These are phyloP conservation scores for Pestalotiopsis sp. DNA, from an alignment of 2,329 filamentous ascomycete species.

Conservation along the genomic window DNA sequence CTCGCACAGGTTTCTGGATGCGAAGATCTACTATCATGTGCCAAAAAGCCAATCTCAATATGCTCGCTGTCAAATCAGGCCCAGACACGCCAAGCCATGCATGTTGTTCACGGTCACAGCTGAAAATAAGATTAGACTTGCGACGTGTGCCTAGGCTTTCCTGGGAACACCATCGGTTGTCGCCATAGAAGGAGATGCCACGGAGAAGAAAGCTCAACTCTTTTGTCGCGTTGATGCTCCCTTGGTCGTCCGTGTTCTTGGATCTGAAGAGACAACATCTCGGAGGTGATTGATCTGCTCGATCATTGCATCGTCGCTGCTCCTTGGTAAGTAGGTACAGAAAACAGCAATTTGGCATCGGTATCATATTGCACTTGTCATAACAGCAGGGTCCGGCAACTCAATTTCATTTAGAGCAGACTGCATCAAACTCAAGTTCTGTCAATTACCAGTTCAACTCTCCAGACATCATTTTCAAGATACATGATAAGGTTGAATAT, in stretches of 20 bases:
- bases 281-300: too few species aligned
- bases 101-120: background rate
- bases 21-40: background rate
- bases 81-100: background rate
- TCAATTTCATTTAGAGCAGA: too few species aligned
- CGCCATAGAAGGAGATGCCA: background rate
- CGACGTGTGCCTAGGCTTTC: background rate
- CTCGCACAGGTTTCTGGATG: background rate
- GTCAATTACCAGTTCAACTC: too few species aligned
- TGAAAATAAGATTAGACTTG: constrained; percentile 10
- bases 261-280: too few species aligned
- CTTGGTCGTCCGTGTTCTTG: too few species aligned
- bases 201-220: background rate
- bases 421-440: too few species aligned
- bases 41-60: background rate
- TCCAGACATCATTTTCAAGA: background rate
- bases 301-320: background rate
- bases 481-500: background rate
- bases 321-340: background rate
- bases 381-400: too few species aligned
- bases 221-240: background rate
- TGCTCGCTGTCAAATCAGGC: background rate
- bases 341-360: background rate
- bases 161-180: background rate
- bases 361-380: too few species aligned